Percentiles rank a stretch among this genome's conserved stretches.
Evolutionary conservation across 768 basidiomycete genomes (phyloP).

Genomic region (Xerocomus potaroensis): DNA sequence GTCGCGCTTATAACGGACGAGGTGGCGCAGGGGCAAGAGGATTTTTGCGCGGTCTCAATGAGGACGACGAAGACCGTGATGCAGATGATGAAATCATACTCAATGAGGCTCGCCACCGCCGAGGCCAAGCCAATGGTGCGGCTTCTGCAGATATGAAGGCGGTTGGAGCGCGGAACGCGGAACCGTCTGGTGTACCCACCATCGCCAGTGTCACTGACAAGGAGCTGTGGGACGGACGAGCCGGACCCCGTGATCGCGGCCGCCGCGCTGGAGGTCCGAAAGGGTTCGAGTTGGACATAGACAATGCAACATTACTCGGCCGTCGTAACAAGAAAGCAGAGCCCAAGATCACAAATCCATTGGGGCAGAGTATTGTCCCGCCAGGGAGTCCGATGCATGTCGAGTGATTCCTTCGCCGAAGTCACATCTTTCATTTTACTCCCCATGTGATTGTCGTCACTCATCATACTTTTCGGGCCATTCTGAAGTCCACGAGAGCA

Average conservation of each 20-base stretch:
- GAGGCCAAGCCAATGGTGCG: constrained; percentile 30
- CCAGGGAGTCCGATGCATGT: constrained; percentile 35
- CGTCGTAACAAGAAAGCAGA: constrained; percentile 48
- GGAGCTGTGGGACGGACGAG: constrained; percentile 54
- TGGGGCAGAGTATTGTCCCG: constrained; percentile 23
- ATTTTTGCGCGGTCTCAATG: constrained; percentile 83
- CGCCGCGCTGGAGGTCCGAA: constrained; percentile 25
- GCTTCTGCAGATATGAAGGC: constrained; percentile 7
- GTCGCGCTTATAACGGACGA: constrained; percentile 75
- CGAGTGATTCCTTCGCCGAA: constrained; percentile 6
- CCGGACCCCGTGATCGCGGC: constrained; percentile 63
- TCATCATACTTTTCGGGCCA: no score
- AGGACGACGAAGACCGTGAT: constrained; percentile 76
- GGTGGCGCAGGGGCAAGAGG: constrained; percentile 75
- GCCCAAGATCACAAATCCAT: constrained; percentile 32
- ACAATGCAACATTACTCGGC: constrained; percentile 82
- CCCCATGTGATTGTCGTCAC: background rate
- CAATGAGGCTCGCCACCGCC: constrained; percentile 43
- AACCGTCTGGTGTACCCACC: constrained; percentile 1
- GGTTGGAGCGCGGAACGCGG: constrained; percentile 8
- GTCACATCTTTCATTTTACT: background rate
- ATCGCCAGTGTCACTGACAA: constrained; percentile 20
- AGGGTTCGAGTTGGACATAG: constrained; percentile 82
- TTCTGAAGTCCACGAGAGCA: background rate
- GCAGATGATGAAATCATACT: constrained; percentile 48